Conservation (phyloP, 768 basidiomycete species). For the Boletus tomentosulus region DNA sequence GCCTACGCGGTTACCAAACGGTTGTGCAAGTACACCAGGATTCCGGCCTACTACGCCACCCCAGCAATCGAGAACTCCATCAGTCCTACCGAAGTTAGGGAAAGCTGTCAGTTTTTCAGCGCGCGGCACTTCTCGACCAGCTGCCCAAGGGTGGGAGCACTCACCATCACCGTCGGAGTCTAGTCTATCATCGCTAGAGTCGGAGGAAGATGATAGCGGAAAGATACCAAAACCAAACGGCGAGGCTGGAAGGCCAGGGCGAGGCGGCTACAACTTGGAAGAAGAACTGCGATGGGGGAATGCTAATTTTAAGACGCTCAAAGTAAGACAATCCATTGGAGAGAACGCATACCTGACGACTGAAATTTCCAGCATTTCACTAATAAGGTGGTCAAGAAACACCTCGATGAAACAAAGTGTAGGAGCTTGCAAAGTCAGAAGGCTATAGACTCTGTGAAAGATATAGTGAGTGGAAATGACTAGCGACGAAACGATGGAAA, state of each 20-base stretch:
- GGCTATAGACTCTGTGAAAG: neutral
- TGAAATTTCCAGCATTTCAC: neutral
- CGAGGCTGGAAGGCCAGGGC: slow-evolving; percentile 1
- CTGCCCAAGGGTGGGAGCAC: no score
- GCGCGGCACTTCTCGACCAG: no score
- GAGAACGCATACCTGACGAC: neutral
- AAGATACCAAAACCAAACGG: slow-evolving; percentile 4
- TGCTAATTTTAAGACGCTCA: neutral
- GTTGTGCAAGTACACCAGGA: no score
- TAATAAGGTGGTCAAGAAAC: neutral
- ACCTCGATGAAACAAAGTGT: neutral
- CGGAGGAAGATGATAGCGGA: neutral
- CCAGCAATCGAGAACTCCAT: no score
- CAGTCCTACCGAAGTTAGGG: no score
- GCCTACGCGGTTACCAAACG: no score
- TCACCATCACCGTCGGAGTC: neutral
- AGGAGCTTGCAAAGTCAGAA: neutral
- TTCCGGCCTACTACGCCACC: no score
- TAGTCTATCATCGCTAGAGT: neutral
- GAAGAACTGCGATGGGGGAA: neutral
- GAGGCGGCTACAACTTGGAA: slow-evolving; percentile 8
- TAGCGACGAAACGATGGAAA: no score
- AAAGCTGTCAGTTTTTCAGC: no score
- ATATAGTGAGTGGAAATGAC: neutral
- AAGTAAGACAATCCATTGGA: neutral